A percentile compares a stretch with the other conserved stretches of the same genome.
phyloP scores from a whole-genome alignment of 306 rosid genomes.

The Medicago ruthenica region DNA sequence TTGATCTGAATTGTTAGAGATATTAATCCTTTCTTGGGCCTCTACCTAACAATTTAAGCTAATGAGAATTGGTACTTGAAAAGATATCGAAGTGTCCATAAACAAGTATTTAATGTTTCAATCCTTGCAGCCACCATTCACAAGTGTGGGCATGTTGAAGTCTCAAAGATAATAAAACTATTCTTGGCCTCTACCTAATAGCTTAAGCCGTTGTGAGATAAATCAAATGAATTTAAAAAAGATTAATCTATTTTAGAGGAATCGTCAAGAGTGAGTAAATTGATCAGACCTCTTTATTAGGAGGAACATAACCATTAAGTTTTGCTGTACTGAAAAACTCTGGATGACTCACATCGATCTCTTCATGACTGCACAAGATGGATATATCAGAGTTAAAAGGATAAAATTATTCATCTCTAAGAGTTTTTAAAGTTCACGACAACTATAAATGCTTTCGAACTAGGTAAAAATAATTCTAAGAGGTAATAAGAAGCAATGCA shows the following conservation, averaged over 20 bases:
- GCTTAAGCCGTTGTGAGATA: constrained; percentile 26
- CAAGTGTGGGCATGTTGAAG: neutral
- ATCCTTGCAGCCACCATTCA: neutral
- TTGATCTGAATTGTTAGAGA: neutral
- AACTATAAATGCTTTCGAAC: neutral
- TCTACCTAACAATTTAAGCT: constrained; percentile 29
- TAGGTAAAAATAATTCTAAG: constrained; percentile 27
- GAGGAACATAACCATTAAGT: constrained; percentile 82
- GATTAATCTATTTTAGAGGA: constrained; percentile 31
- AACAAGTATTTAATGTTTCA: neutral
- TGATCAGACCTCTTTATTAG: constrained; percentile 77
- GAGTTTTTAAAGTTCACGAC: constrained; percentile 1
- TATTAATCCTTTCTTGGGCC: constrained; percentile 16
- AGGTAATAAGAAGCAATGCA: neutral
- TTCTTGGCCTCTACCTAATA: neutral
- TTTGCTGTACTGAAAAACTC: constrained; percentile 89
- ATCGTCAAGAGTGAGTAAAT: constrained; percentile 39
- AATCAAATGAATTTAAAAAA: constrained; percentile 33
- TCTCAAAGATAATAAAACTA: constrained; percentile 7
- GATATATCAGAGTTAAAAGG: constrained; percentile 33
- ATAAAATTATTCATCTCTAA: constrained; percentile 12
- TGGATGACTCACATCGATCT: constrained; percentile 95
- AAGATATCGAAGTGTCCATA: constrained; percentile 17
- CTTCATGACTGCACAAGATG: constrained; percentile 87
- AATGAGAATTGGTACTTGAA: neutral